phyloP scores from a whole-genome alignment of 371 early-diverging fungal genomes.

The Mucor saturninus region DNA sequence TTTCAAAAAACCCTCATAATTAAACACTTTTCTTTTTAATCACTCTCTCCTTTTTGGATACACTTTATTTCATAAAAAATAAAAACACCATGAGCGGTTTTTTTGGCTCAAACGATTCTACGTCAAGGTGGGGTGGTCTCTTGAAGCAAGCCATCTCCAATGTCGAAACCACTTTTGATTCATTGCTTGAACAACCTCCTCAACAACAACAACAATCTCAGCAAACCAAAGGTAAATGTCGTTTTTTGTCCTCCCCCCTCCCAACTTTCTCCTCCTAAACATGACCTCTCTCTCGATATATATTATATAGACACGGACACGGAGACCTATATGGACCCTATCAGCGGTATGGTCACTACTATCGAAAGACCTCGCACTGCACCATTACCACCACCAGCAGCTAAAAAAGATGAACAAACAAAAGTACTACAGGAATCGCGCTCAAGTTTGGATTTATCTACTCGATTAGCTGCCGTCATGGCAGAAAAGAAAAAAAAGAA shows the following conservation, averaged over 20 bases:
- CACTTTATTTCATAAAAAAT: neutral
- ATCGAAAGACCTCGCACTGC: slow-evolving; percentile 33
- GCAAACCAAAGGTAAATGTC: neutral
- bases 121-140: slow-evolving; percentile 65
- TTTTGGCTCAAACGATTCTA: slow-evolving; percentile 41
- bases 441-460: slow-evolving; percentile 44
- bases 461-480: slow-evolving; percentile 48
- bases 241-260: too few relatives aligned
- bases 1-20: neutral
- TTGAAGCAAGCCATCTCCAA: slow-evolving; percentile 79
- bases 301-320: slow-evolving; percentile 26
- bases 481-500: slow-evolving; percentile 14
- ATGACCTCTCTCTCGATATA: too few relatives aligned
- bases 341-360: slow-evolving; percentile 54
- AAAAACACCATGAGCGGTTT: slow-evolving; percentile 41
- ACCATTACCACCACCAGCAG: slow-evolving; percentile 6
- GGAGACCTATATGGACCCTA: slow-evolving; percentile 55
- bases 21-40: neutral
- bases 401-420: slow-evolving; percentile 4
- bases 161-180: slow-evolving; percentile 82
- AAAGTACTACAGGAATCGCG: slow-evolving; percentile 4
- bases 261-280: too few relatives aligned
- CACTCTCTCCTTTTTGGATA: neutral
- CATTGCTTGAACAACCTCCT: slow-evolving; percentile 64
- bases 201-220: slow-evolving; percentile 9